A percentile compares a stretch with the other conserved stretches of the same genome.
Evolutionary conservation across 1,284 basidiomycete species (phyloP).

Genomic region (Meira miltonrushii): DNA sequence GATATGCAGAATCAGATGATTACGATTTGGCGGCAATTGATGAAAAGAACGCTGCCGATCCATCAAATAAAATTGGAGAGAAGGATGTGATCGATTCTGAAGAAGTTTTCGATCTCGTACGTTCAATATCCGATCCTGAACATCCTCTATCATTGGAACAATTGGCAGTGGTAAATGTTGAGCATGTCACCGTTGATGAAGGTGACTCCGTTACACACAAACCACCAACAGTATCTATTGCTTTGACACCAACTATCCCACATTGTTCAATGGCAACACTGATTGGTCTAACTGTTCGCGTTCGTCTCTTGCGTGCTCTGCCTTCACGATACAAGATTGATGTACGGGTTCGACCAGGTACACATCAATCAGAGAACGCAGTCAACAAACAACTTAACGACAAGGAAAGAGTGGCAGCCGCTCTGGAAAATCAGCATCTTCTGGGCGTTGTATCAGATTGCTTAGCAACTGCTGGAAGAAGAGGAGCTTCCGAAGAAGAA

Average conservation of each 20-base stretch:
- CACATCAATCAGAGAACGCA: conserved; percentile 87
- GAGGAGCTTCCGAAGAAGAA: conserved; percentile 41
- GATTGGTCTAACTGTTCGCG: conserved; percentile 88
- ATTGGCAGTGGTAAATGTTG: conserved; percentile 84
- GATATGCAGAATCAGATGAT: conserved; percentile 12
- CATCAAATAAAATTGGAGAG: neutral
- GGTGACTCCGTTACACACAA: conserved; percentile 24
- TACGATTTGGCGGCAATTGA: conserved; percentile 10
- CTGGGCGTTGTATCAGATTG: conserved; percentile 85
- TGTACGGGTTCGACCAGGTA: conserved; percentile 85
- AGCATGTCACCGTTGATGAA: conserved; percentile 69
- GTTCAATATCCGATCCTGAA: conserved; percentile 91
- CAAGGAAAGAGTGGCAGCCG: conserved; percentile 95
- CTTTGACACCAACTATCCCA: conserved; percentile 83
- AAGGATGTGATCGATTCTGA: conserved; percentile 37
- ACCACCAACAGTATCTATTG: conserved; percentile 59
- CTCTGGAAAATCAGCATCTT: conserved; percentile 83
- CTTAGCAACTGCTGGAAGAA: conserved; percentile 59
- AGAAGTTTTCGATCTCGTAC: conserved; percentile 64
- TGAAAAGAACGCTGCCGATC: conserved; percentile 12
- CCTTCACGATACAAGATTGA: conserved; percentile 92
- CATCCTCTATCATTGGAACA: conserved; percentile 93
- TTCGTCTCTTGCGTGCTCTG: conserved; percentile 80
- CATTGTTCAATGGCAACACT: conserved; percentile 97
- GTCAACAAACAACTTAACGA: conserved; percentile 99